Conservation (phyloP, 2,329 filamentous ascomycete species). For the Aspergillus oerlinghausenensis region DNA sequence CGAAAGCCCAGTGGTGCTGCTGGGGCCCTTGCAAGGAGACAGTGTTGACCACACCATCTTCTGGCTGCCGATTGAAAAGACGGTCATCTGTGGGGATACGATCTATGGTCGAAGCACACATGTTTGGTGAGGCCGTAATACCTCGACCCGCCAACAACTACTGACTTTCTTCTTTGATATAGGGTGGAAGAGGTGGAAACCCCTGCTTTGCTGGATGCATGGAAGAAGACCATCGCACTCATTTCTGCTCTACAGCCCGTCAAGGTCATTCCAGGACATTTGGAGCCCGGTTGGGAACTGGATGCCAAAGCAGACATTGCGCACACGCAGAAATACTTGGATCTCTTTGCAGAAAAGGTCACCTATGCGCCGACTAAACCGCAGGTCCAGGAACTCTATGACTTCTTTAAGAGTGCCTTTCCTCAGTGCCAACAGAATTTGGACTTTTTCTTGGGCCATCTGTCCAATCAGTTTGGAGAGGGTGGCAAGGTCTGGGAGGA, state of each 20-base stretch:
- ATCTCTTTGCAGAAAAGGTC: constrained; percentile 26
- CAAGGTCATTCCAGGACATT: constrained; percentile 25
- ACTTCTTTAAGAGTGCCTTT: constrained; percentile 27
- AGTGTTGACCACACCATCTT: constrained; percentile 28
- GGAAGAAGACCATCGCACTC: constrained; percentile 21
- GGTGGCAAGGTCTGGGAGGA: constrained; percentile 29
- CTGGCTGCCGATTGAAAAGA: constrained; percentile 24
- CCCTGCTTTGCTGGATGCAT: constrained; percentile 22
- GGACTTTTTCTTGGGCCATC: constrained; percentile 32
- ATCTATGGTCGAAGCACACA: constrained; percentile 31
- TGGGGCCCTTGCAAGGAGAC: constrained; percentile 31
- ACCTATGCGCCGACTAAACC: constrained; percentile 22
- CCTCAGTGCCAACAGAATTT: constrained; percentile 26
- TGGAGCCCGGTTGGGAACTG: constrained; percentile 26
- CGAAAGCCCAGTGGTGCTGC: constrained; percentile 20
- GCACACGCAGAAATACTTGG: constrained; percentile 26
- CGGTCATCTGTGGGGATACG: constrained; percentile 25
- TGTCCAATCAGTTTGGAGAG: constrained; percentile 30
- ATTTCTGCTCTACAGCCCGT: constrained; percentile 24
- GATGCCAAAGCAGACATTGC: constrained; percentile 23
- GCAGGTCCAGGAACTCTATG: constrained; percentile 24
- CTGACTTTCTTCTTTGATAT: neutral
- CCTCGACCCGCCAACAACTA: neutral
- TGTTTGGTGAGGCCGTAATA: constrained; percentile 17
- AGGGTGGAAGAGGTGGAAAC: constrained; percentile 30